Evolutionary conservation across 306 rosid genomes (phyloP), one percentile per base, ranked within the genome.

Genomic region (Oemleria cerasiformis): DNA sequence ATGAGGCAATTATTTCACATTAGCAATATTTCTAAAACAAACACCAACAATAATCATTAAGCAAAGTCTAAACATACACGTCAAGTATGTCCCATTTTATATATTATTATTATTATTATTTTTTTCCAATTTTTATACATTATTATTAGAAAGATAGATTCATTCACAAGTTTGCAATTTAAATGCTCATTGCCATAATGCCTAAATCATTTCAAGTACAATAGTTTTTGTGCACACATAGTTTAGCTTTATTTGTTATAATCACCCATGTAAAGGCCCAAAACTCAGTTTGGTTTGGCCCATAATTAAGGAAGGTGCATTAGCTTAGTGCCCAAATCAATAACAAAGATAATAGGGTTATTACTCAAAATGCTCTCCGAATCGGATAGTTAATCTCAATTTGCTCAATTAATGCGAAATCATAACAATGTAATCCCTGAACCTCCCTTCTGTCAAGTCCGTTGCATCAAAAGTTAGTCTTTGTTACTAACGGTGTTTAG

Each of bases 51-150:
- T 44, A 43, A 70, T 70, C 74, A 70, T 70, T 16, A 9, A 59
- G 48, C 44, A 58, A 72, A 40, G 57, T 23, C 70, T 40, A 66
- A 72, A 43, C 43, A 23, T 41, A 60, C 82, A 78, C 78, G 82
- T 65, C 77, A 78, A 78, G 74, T 57, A 50, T 71, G 67, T 55
- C 69, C 19, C 34, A 16, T n/a, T 53, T 17, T 9, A 11, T 65
- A 17, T 34, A 44, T 43, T 19, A 59, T 25, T 70, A 62, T 47
- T 7, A 20, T 50, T 50, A 16, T 11, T 67, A 5, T 3, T n/a
- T 23, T 23, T 51, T 12, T 21, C 34, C 5, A 23, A 25, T 40
- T 9, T 21, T 4, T 30, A 6, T 8, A 45, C 12, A n/a, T 30
- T 19, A 69, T 54, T 20, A 69, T 23, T 44, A 56, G 7, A 10